These are phyloP conservation scores for Fusarium miscanthi DNA, from an alignment of 2,329 filamentous ascomycete genomes.

Conservation along the genomic window DNA sequence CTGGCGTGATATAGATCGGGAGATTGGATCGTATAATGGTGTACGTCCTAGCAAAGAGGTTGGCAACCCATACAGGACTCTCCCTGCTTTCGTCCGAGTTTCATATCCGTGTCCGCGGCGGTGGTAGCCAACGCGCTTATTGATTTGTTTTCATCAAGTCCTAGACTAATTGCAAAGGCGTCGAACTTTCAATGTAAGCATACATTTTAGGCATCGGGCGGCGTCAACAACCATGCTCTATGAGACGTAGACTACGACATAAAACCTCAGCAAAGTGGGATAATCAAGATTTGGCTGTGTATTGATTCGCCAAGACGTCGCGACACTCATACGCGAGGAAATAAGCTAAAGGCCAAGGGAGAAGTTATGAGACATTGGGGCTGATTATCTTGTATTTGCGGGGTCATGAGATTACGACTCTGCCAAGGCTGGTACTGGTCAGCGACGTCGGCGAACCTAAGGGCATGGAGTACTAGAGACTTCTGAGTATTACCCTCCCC, in stretches of 20 bases:
- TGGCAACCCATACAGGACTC: background rate
- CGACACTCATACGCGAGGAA: no score
- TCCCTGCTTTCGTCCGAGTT: background rate
- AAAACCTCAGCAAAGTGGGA: no score
- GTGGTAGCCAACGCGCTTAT: background rate
- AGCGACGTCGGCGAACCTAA: rapidly evolving
- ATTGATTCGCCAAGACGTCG: background rate
- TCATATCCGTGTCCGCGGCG: background rate
- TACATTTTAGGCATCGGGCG: rapidly evolving
- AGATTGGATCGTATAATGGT: background rate
- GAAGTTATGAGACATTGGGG: background rate
- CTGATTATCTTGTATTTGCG: background rate
- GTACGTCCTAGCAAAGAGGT: rapidly evolving
- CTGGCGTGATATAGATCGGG: rapidly evolving
- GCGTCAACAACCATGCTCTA: no score
- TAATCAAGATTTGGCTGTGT: background rate
- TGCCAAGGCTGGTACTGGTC: background rate
- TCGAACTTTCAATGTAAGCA: background rate
- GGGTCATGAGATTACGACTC: background rate
- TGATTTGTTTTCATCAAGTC: rapidly evolving
- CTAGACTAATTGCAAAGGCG: no score
- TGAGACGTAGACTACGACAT: background rate
- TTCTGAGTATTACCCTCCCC: background rate
- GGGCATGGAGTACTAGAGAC: rapidly evolving
- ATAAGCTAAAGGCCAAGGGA: background rate